phyloP scores from a whole-genome alignment of 257 asterid genomes.

The Solanum sejunctum region DNA sequence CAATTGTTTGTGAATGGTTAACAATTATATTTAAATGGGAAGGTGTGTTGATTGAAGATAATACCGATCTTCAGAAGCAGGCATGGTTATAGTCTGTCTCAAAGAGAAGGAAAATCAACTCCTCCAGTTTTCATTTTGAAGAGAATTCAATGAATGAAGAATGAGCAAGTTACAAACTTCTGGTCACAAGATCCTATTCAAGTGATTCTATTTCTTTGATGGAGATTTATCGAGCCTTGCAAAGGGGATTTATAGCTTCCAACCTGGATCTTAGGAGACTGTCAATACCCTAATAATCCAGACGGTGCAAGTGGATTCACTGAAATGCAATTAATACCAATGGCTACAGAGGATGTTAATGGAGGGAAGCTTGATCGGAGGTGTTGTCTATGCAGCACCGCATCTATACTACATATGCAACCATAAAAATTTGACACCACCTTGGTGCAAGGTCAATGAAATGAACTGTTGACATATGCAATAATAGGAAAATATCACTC shows the following conservation, averaged over 20 bases:
- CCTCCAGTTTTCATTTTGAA: conserved; percentile 65
- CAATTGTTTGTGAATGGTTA: conserved; percentile 94
- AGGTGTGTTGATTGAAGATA: conserved; percentile 74
- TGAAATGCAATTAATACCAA: conserved; percentile 30
- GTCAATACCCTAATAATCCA: conserved; percentile 47
- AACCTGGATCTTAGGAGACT: conserved; percentile 66
- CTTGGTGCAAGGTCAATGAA: neutral
- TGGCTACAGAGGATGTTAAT: conserved; percentile 77
- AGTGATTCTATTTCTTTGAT: conserved; percentile 40
- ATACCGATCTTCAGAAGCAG: conserved; percentile 63
- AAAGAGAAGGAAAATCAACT: conserved; percentile 65
- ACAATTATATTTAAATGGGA: conserved; percentile 92
- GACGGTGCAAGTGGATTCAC: conserved; percentile 75
- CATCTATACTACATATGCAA: conserved; percentile 36
- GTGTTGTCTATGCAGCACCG: conserved; percentile 78
- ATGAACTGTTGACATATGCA: neutral
- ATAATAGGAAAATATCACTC: neutral
- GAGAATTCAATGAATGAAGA: conserved; percentile 80
- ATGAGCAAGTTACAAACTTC: conserved; percentile 83
- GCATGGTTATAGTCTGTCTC: conserved; percentile 69
- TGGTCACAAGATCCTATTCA: conserved; percentile 76
- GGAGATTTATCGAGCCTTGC: conserved; percentile 61
- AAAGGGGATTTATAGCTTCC: conserved; percentile 60
- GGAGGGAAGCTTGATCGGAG: conserved; percentile 69
- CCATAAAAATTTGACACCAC: neutral